Evolutionary conservation across 2,329 filamentous ascomycete species (phyloP).

Genomic region (Samsoniella hepiali): DNA sequence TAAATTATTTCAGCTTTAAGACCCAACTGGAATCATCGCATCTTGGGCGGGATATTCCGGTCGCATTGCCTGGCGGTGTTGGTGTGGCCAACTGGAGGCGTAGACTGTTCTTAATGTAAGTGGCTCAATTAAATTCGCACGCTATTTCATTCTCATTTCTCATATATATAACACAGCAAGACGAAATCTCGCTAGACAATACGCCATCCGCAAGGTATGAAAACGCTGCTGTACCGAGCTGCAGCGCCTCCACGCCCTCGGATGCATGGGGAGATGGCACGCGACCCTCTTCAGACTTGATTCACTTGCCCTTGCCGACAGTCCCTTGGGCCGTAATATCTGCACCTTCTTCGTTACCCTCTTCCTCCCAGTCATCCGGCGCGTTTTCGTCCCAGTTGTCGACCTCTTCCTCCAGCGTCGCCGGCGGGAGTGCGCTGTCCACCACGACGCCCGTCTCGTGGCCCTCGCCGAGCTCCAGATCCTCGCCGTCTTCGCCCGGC

Average conservation of each 20-base stretch:
- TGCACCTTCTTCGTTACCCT: slow-evolving; percentile 37
- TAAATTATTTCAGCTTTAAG: too few relatives aligned
- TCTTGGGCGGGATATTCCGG: too few relatives aligned
- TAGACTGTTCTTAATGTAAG: not conserved
- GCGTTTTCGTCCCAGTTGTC: slow-evolving; percentile 93
- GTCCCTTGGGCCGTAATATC: slow-evolving; percentile 22
- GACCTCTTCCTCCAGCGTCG: slow-evolving; percentile 70
- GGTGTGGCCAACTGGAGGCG: not conserved
- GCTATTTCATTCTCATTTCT: slow-evolving; percentile 12
- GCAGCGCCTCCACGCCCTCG: not conserved
- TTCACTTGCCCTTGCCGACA: slow-evolving; percentile 1
- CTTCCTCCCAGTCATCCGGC: slow-evolving; percentile 56
- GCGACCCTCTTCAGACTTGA: not conserved
- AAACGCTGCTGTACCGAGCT: not conserved
- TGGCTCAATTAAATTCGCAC: not conserved
- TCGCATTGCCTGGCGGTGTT: too few relatives aligned
- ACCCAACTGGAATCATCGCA: too few relatives aligned
- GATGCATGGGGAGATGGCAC: too few relatives aligned
- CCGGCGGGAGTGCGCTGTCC: slow-evolving; percentile 30
- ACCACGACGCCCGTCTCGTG: slow-evolving; percentile 67
- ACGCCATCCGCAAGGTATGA: not conserved
- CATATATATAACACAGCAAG: slow-evolving; percentile 5
- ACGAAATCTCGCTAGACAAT: not conserved
- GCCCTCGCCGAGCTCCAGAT: slow-evolving; percentile 74
- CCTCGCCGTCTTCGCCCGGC: slow-evolving; percentile 59